These are phyloP conservation scores for Neurospora pannonica DNA, from an alignment of 495 filamentous ascomycete genomes.

Conservation along the genomic window DNA sequence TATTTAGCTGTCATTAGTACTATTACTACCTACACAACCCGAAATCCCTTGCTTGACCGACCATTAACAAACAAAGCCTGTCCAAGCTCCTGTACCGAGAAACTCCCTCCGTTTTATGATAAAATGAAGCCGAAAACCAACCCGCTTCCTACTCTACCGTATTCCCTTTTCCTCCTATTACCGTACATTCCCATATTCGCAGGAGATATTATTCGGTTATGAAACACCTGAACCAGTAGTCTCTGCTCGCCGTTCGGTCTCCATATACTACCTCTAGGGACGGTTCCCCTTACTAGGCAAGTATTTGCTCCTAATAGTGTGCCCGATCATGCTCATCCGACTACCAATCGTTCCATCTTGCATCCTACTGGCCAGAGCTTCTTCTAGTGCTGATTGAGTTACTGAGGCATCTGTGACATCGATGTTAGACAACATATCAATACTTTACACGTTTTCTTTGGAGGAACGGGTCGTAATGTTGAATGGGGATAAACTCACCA, in stretches of 20 bases:
- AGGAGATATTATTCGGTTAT: background rate
- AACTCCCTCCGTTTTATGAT: background rate
- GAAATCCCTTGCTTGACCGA: background rate
- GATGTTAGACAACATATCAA: background rate
- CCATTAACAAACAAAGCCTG: background rate
- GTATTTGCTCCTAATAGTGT: constrained; percentile 48
- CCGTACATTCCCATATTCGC: background rate
- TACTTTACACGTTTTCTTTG: constrained; percentile 4
- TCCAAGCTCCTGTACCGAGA: background rate
- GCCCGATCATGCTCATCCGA: constrained; percentile 72
- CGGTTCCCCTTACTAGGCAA: constrained; percentile 14
- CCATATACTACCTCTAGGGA: background rate
- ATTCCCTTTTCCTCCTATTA: background rate
- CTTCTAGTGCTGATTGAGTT: constrained; percentile 87
- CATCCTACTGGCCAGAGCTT: constrained; percentile 88
- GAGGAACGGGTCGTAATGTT: no score
- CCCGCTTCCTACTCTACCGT: background rate
- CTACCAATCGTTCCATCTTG: constrained; percentile 66
- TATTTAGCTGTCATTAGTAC: background rate
- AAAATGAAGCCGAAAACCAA: background rate
- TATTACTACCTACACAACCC: background rate
- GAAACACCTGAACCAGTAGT: background rate
- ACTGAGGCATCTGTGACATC: constrained; percentile 68
- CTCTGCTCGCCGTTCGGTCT: background rate
- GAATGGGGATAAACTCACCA: no score